Conservation (phyloP, 2,329 filamentous ascomycete genomes). For the Colletotrichum sp. region DNA sequence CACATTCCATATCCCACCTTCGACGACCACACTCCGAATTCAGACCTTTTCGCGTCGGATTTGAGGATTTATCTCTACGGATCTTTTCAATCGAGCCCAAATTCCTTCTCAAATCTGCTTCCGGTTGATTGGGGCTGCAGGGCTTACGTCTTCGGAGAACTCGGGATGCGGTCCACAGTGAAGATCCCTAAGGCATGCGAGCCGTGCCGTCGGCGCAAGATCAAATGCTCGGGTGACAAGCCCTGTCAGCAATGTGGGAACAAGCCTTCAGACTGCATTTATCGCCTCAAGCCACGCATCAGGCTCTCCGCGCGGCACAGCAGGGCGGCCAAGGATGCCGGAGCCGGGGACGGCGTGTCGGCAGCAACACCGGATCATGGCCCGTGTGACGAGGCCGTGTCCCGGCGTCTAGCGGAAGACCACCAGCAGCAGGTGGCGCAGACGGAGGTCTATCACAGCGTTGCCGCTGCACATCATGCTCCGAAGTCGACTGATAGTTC, state of each 20-base stretch:
- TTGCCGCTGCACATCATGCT: conserved; percentile 24
- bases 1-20: not conserved
- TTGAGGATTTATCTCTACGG: conserved; percentile 1
- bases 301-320: conserved; percentile 28
- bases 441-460: conserved; percentile 25
- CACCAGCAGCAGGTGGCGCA: conserved; percentile 39
- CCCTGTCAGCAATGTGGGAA: conserved; percentile 22
- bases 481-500: conserved; percentile 26
- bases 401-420: not conserved
- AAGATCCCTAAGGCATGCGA: conserved; percentile 27
- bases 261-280: conserved; percentile 20
- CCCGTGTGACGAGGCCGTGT: not conserved
- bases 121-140: not conserved
- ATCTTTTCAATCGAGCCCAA: not conserved
- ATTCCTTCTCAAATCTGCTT: not conserved
- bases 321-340: conserved; percentile 41
- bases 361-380: not conserved
- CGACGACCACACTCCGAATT: not conserved
- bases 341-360: not conserved
- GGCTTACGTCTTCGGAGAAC: not conserved
- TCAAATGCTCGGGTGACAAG: conserved; percentile 22
- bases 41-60: not conserved
- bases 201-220: conserved; percentile 24
- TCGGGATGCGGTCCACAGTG: conserved; percentile 4
- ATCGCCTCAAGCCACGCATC: conserved; percentile 22